Evolutionary conservation across 805 yeast genomes (phyloP), one percentile per base, ranked within the genome.

Genomic region (Wickerhamomyces queroliae): DNA sequence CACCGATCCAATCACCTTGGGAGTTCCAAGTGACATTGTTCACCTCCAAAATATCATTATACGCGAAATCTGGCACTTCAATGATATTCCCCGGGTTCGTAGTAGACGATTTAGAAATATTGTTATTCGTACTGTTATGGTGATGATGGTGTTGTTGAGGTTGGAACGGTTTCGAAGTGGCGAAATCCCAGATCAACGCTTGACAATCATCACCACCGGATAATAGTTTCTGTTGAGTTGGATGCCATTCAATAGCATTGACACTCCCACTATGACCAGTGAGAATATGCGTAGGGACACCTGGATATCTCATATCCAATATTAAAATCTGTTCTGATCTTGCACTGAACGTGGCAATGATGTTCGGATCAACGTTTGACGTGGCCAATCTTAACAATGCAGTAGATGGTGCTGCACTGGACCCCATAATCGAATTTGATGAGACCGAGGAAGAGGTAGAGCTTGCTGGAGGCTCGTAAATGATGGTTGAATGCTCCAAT

Each of bases 401-500:
- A 17, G 33, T 8, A 16, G 42, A 22, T 12, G 61, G 42, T 24
- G 65, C 15, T 20, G 44, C 35, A 26, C 42, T 33, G 8, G 40
- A 18, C n/a, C n/a, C n/a, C n/a, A n/a, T n/a, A 19, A 37, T 23
- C 30, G 36, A 24, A 12, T 24, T 31, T n/a, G 21, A 11, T 24
- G 35, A 19, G 15, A 31, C 22, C 33, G 19, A 29, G 16, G 27
- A 33, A 17, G 35, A 29, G 3, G 42, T 13, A 7, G 33, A n/a
- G 13, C 44, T 21, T 11, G 62, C 42, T 22, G 67, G 76, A 11
- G 88, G 88, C 56, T 93, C 99, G 59, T 87, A 93, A 13, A 93
- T 83, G 49, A 93, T 93, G 2, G 99, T 91, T 15, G 95, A 85
- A 59, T 90, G 98, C 43, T 93, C 97, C 37, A 91, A 66, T 8